A percentile compares a stretch with the other conserved stretches of the same genome.
phyloP scores from a whole-genome alignment of 2,329 filamentous ascomycete species.

The Trichoderma gracile region DNA sequence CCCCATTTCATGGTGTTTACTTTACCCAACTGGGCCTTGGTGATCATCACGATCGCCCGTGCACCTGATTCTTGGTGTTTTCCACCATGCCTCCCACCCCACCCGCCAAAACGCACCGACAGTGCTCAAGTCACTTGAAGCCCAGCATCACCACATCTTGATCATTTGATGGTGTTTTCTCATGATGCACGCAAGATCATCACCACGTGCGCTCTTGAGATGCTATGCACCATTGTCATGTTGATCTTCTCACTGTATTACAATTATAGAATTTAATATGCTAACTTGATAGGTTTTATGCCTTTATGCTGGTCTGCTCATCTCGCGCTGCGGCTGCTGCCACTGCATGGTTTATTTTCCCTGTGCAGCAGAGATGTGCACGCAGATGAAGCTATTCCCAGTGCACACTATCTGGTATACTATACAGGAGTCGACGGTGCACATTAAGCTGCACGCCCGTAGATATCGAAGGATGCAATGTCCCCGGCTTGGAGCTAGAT shows the following conservation, averaged over 20 bases:
- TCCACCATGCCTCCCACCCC: not conserved
- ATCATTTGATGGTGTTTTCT: not conserved
- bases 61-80: conserved; percentile 2
- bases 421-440: not conserved
- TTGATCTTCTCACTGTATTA: not conserved
- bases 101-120: not conserved
- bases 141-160: too few relatives aligned
- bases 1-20: not conserved
- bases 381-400: not conserved
- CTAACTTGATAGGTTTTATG: too few relatives aligned
- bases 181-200: not conserved
- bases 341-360: too few relatives aligned
- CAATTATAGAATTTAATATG: not conserved
- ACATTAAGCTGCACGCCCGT: not conserved
- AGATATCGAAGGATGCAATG: not conserved
- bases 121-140: not conserved
- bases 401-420: not conserved
- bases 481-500: not conserved
- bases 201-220: not conserved
- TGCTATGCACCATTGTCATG: not conserved
- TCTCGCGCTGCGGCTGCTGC: not conserved
- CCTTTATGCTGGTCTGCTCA: not conserved
- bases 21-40: not conserved
- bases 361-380: not conserved
- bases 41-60: not conserved